Conservation (phyloP, 352 stramenopile genomes). For the Phytophthora europaea region DNA sequence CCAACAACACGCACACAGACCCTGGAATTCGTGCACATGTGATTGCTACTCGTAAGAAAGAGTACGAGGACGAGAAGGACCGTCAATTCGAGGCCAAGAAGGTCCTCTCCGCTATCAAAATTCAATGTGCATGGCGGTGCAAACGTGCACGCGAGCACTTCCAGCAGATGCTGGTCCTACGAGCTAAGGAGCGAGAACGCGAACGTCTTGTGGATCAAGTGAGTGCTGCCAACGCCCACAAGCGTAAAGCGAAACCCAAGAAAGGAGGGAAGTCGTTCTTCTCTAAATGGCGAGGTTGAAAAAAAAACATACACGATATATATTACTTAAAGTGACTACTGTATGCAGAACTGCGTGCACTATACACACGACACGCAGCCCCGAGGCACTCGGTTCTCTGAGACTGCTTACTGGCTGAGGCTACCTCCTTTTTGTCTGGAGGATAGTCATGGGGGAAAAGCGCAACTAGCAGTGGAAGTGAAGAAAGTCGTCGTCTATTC, state of each 20-base stretch:
- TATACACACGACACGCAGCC: conserved; percentile 4
- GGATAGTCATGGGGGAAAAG: conserved; percentile 40
- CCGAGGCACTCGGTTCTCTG: conserved; percentile 25
- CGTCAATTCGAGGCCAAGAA: conserved; percentile 55
- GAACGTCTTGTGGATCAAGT: conserved; percentile 46
- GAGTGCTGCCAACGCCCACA: conserved; percentile 31
- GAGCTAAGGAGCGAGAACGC: conserved; percentile 72
- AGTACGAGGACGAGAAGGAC: conserved; percentile 44
- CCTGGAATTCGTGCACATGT: conserved; percentile 41
- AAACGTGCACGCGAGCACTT: conserved; percentile 73
- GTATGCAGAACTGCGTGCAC: conserved; percentile 9
- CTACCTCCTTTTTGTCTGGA: conserved; percentile 41
- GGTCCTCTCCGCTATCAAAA: conserved; percentile 60
- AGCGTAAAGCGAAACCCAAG: conserved; percentile 15
- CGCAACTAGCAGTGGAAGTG: conserved; percentile 17
- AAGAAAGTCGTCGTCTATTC: conserved; percentile 51
- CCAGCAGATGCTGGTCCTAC: conserved; percentile 62
- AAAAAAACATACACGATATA: conserved; percentile 37
- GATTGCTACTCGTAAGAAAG: conserved; percentile 54
- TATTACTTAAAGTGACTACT: conserved; percentile 41
- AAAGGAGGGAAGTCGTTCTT: conserved; percentile 20
- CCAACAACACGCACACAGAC: conserved; percentile 31
- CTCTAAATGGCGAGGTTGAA: conserved; percentile 19
- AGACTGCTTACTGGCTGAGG: conserved; percentile 11
- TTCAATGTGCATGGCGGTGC: conserved; percentile 83